Percentiles rank a stretch among this genome's conserved stretches.
Conservation (phyloP, 2,329 filamentous ascomycete species). For the Cladophialophora psammophila region DNA sequence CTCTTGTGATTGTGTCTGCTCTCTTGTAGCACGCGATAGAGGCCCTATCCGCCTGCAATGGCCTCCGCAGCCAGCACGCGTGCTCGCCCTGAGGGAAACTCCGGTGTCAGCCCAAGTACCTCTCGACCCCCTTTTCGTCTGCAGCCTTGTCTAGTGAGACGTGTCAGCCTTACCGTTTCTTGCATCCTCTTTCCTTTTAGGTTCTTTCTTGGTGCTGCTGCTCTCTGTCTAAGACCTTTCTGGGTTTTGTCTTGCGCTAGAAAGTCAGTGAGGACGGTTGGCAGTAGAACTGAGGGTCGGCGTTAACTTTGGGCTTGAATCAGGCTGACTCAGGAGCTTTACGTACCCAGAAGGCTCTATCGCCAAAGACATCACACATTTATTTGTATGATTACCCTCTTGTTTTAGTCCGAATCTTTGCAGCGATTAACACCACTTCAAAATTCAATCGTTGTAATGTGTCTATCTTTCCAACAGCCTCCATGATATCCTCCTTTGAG, state of each 20-base stretch:
- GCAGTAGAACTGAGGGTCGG: background rate
- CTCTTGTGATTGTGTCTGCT: background rate
- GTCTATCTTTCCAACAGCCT: background rate
- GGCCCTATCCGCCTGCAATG: background rate
- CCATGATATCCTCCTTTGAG: background rate
- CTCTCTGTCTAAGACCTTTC: background rate
- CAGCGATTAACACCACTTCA: background rate
- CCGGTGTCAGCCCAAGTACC: background rate
- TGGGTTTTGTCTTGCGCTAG: background rate
- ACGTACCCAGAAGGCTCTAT: background rate
- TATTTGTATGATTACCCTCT: background rate
- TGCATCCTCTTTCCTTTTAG: background rate
- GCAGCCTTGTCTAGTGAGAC: slow-evolving; percentile 1
- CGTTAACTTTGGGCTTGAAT: background rate
- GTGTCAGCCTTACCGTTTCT: background rate
- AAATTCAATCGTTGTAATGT: background rate
- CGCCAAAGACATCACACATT: background rate
- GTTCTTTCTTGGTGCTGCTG: background rate
- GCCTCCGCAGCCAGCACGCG: background rate
- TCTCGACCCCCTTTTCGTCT: background rate
- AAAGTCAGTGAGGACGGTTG: background rate
- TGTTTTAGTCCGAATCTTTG: background rate
- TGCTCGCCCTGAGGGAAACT: background rate
- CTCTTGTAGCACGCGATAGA: background rate
- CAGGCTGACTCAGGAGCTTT: background rate